Conservation (phyloP, 83 land plant genomes). For the Diphasiastrum complanatum region DNA sequence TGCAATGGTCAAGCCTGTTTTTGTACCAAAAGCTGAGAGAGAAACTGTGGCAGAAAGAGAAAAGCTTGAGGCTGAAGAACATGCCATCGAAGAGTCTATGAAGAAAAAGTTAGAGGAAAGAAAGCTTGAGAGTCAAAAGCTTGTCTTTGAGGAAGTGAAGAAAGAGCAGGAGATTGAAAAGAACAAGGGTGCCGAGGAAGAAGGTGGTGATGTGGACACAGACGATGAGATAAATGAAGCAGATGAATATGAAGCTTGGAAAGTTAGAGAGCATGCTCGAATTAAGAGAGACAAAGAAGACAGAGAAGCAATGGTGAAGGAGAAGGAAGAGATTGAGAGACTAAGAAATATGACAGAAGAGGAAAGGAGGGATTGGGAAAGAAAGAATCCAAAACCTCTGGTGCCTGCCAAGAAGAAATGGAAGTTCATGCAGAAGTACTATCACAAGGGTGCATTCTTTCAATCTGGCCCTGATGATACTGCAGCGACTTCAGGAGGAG, state of each 20-base stretch:
- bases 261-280: constrained; percentile 11
- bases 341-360: constrained; percentile 13
- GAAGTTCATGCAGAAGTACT: constrained; percentile 18
- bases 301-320: neutral
- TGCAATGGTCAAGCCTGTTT: constrained; percentile 10
- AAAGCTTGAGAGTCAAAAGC: neutral
- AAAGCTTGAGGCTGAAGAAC: constrained; percentile 8
- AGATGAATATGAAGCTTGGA: constrained; percentile 16
- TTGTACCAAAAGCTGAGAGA: constrained; percentile 4
- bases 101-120: constrained; percentile 7
- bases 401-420: constrained; percentile 9
- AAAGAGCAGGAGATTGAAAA: constrained; percentile 8
- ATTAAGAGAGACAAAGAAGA: constrained; percentile 11
- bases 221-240: constrained; percentile 7
- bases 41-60: constrained; percentile 10
- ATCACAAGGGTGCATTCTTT: constrained; percentile 12
- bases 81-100: neutral
- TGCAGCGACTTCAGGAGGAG: neutral
- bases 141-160: neutral
- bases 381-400: constrained; percentile 7
- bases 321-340: constrained; percentile 16
- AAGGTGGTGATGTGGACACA: constrained; percentile 4
- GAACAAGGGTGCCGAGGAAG: neutral
- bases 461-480: neutral
- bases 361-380: constrained; percentile 8